Base-by-base conservation (phyloP, 306 rosid genomes). In the Fagus sylvatica region DNA sequence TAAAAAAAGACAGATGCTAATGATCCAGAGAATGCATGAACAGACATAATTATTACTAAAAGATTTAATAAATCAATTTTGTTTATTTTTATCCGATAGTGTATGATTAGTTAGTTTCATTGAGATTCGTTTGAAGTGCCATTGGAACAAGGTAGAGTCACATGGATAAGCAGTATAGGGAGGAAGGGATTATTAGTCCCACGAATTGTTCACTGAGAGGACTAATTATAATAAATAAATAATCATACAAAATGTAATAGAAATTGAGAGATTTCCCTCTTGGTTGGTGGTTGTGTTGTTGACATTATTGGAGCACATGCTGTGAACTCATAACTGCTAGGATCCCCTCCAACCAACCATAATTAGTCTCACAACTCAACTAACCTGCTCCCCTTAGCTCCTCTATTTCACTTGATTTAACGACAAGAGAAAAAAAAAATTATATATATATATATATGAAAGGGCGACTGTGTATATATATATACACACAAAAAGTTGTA, bases 301-400 rank as follows among this genome's bases (percentile, higher is more conserved):
- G 40, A 76, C 81, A 85, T 89, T 61, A 87, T 90, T 87, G 83
- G 82, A 76, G 80, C 87, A 87, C 97, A 92, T 86, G 91, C 88
- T 75, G 85, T 56, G 76, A 83, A 75, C 82, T 61, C 77, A n/a
- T 76, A 59, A 75, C 84, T 74, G 81, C 72, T 85, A 79, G 39
- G 76, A 87, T 79, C 84, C 84, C 84, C 84, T 76, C 87, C 91
- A 82, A 77, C 79, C 83, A 64, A 59, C 78, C 69, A 74, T 85
- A 85, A 83, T 80, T 85, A 78, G 79, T 80, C 73, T 74, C 72
- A 66, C 53, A 15, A 12, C 40, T 32, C 28, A 22, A 22, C 28
- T 22, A 22, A 60, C 19, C 4, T 3, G 17, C 40, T 17, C 30
- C 41, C 67, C 33, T 1, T 1, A 0, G 2, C 22, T 6, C 61